Conservation (phyloP, 2,329 filamentous ascomycete genomes). For the Teratosphaeria epicoccoides region DNA sequence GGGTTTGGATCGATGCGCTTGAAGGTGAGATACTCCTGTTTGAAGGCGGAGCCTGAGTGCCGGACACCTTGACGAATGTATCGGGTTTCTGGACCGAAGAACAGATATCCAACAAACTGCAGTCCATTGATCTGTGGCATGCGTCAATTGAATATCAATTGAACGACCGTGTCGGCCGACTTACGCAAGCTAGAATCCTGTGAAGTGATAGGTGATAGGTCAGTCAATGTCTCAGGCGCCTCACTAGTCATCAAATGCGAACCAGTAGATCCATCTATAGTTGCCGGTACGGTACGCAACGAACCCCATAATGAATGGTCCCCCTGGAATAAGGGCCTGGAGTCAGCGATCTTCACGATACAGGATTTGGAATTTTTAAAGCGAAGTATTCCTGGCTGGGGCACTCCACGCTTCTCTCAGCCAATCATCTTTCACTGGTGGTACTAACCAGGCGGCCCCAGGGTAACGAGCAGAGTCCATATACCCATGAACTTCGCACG, state of each 20-base stretch:
- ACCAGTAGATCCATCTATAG: slow-evolving; percentile 34
- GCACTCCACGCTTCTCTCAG: too few relatives aligned
- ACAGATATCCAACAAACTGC: slow-evolving; percentile 47
- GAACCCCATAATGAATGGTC: slow-evolving; percentile 32
- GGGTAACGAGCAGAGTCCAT: slow-evolving; percentile 44
- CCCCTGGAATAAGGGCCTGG: too few relatives aligned
- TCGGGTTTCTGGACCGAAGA: slow-evolving; percentile 46
- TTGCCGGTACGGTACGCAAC: slow-evolving; percentile 40
- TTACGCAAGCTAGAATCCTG: slow-evolving; percentile 45
- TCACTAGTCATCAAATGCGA: too few relatives aligned
- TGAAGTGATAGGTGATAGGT: slow-evolving; percentile 24
- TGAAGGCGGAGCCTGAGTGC: slow-evolving; percentile 32
- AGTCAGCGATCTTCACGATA: too few relatives aligned
- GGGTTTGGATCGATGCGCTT: slow-evolving; percentile 44
- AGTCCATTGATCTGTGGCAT: slow-evolving; percentile 41
- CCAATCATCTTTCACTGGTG: too few relatives aligned
- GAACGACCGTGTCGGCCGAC: neutral
- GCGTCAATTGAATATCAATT: neutral
- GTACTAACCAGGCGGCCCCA: too few relatives aligned
- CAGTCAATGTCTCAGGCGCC: too few relatives aligned
- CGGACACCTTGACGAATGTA: slow-evolving; percentile 36
- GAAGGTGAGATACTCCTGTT: slow-evolving; percentile 35
- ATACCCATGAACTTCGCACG: slow-evolving; percentile 46
- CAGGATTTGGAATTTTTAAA: too few relatives aligned
- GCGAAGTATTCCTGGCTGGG: too few relatives aligned